These are phyloP conservation scores for Coffea eugenioides DNA, from an alignment of 257 asterid genomes.

Conservation along the genomic window DNA sequence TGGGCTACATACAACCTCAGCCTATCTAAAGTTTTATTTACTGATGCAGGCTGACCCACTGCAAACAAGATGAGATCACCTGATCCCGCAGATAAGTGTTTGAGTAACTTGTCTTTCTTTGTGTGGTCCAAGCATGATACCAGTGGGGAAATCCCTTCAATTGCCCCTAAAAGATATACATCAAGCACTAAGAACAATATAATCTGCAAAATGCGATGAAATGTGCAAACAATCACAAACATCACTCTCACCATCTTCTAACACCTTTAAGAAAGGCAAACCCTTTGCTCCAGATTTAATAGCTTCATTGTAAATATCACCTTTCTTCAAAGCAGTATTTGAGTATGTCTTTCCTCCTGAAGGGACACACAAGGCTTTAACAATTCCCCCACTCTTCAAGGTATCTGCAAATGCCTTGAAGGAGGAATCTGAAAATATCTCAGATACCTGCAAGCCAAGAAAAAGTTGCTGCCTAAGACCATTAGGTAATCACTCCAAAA, in stretches of 20 bases:
- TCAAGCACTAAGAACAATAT: conserved; percentile 4
- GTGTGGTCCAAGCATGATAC: conserved; percentile 60
- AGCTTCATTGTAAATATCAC: conserved; percentile 81
- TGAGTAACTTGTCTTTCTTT: conserved; percentile 51
- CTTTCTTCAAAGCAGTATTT: conserved; percentile 89
- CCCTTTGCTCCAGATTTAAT: conserved; percentile 94
- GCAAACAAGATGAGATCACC: conserved; percentile 96
- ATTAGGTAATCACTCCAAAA: background rate
- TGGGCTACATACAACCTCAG: conserved; percentile 67
- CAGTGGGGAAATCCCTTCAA: conserved; percentile 88
- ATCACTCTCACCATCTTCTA: conserved; percentile 59
- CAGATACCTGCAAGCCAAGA: conserved; percentile 65
- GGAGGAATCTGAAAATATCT: conserved; percentile 57
- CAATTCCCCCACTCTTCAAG: conserved; percentile 60
- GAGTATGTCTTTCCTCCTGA: conserved; percentile 78
- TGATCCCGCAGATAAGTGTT: conserved; percentile 54
- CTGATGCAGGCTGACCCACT: conserved; percentile 67
- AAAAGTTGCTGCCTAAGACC: conserved; percentile 5
- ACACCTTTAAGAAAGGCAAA: conserved; percentile 86
- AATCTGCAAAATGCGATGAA: background rate
- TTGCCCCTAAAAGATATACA: conserved; percentile 47
- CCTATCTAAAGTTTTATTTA: conserved; percentile 76
- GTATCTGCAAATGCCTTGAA: conserved; percentile 88
- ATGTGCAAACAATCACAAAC: conserved; percentile 1
- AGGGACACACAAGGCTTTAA: conserved; percentile 78